Conservation (phyloP, 176 grass and related monocot genomes). For the Echinochloa phyllopogon region DNA sequence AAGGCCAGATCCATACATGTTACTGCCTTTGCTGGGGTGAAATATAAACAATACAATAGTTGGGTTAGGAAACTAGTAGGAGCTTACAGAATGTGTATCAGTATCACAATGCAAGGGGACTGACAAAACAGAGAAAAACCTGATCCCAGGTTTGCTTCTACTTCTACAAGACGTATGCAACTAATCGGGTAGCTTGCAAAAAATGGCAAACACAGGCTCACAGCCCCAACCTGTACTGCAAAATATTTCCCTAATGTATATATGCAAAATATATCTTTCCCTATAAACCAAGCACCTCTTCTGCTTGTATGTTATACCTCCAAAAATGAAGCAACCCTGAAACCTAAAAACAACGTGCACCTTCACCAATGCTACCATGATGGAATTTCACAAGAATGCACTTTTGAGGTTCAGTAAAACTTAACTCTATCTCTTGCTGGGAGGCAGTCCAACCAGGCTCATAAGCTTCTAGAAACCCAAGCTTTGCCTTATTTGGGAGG, state of each 20-base stretch:
- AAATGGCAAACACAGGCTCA: not conserved
- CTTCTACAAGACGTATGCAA: constrained; percentile 9
- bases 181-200: not conserved
- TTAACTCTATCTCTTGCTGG: constrained; percentile 87
- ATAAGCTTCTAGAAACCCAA: constrained; percentile 89
- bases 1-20: not conserved
- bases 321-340: not conserved
- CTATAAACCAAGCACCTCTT: not conserved
- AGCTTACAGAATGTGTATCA: not conserved
- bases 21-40: not conserved
- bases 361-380: constrained; percentile 1
- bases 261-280: constrained; percentile 1
- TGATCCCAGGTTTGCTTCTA: constrained; percentile 1
- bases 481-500: constrained; percentile 92
- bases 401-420: constrained; percentile 47
- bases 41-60: not conserved
- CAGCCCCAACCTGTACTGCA: not conserved
- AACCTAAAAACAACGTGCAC: constrained; percentile 7
- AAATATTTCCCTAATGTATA: not conserved
- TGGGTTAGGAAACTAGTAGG: constrained; percentile 1
- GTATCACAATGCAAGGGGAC: not conserved
- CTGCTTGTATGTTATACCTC: constrained; percentile 28
- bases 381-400: constrained; percentile 6
- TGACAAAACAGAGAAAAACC: constrained; percentile 1
- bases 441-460: constrained; percentile 89